Evolutionary conservation across 176 grass and related monocot species (phyloP), one percentile per base, ranked within the genome.

Genomic region (Eleusine indica): DNA sequence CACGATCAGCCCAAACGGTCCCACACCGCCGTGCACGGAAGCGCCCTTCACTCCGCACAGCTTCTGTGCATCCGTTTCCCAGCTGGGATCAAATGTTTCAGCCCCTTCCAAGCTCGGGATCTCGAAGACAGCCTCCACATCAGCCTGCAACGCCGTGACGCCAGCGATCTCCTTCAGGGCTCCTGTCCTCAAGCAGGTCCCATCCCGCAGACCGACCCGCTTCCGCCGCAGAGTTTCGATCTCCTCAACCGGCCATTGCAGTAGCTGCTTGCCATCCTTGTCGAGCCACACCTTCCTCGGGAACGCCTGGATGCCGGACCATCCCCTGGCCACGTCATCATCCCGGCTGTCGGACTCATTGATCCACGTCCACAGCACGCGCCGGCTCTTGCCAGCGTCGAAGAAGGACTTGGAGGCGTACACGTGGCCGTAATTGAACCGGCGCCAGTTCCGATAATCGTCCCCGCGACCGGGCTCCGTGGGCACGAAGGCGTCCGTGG

Each of bases 391-490:
- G 12, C 80, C 25, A 7, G 53, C 38, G 71, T 94, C 92, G 52
- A 89, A 97, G 84, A 97, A 97, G 15, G 92, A 75, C 88, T 94
- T 97, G 54, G 94, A 92, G 12, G 92, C 90, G 82, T 94, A 97
- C 54, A 91, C 44, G 69, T 94, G 92, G 0, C 95, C 92, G 38
- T 93, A 75, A 73, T 97, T 90, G 3, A 93, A 40, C 19, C 88
- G 90, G 11, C 68, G 71, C 95, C 92, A 92, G 28, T 42, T 73
- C 12, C 84, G 81, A 75, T 80, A 44, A 25, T 94, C 83, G 28
- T 80, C 85, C 4, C 86, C 78, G 37, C 79, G 68, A 13, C 60
- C 87, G 1, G 41, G 46, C 54, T 93, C 78, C 40, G 71, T 88
- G 0, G 90, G 90, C 58, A 51, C 46, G 68, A 94, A 97, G 4